These are phyloP conservation scores for Exsudoporus floridanus DNA, from an alignment of 1,284 basidiomycete species.

Conservation along the genomic window DNA sequence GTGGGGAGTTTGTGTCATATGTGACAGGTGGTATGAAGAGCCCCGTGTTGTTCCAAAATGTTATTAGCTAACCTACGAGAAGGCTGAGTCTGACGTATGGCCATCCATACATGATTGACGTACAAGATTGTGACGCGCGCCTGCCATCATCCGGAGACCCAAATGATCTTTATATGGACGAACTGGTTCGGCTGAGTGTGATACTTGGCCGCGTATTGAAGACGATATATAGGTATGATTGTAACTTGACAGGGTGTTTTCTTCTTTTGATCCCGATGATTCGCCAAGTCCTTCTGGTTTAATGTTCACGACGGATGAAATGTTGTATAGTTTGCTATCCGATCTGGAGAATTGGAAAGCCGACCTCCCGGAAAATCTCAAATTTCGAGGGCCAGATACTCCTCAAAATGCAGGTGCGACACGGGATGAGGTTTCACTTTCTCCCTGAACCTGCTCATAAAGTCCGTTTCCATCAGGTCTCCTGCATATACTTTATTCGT, in stretches of 20 bases:
- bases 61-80: conserved; percentile 15
- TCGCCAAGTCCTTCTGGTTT: conserved; percentile 77
- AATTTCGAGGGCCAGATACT: conserved; percentile 69
- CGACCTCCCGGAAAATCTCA: conserved; percentile 71
- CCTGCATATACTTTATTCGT: conserved; percentile 83
- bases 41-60: background rate
- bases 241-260: background rate
- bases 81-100: conserved; percentile 81
- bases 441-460: conserved; percentile 6
- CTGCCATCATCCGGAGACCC: conserved; percentile 77
- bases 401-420: conserved; percentile 61
- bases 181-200: conserved; percentile 85
- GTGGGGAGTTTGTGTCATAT: conserved; percentile 90
- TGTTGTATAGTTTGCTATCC: conserved; percentile 63
- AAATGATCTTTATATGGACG: conserved; percentile 75
- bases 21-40: conserved; percentile 78
- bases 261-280: conserved; percentile 7
- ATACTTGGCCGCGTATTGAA: conserved; percentile 86
- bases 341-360: conserved; percentile 81
- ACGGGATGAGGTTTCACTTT: background rate
- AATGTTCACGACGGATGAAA: conserved; percentile 76
- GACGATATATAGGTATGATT: conserved; percentile 77
- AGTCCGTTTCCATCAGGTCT: conserved; percentile 51
- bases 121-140: conserved; percentile 90
- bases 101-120: conserved; percentile 88